These are phyloP conservation scores for Candida adriatica DNA, from an alignment of 805 yeast species.

Conservation along the genomic window DNA sequence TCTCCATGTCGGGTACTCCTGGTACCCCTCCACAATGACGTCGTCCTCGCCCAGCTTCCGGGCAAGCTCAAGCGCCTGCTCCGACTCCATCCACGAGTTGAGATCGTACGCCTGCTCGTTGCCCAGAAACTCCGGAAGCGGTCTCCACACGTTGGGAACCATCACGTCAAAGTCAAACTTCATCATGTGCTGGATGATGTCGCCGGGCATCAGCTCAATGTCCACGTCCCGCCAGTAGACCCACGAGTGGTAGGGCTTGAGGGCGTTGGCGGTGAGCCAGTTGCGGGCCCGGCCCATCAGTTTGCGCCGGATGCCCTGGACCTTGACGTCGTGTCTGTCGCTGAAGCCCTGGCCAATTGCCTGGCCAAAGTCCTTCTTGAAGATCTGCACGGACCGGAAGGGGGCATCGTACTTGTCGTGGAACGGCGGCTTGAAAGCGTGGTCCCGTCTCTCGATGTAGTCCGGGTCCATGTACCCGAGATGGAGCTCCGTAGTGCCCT, in stretches of 20 bases:
- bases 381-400: slow-evolving; percentile 74
- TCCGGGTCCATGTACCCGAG: slow-evolving; percentile 62
- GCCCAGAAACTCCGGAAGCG: slow-evolving; percentile 86
- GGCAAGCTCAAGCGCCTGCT: slow-evolving; percentile 65
- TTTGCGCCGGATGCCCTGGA: slow-evolving; percentile 78
- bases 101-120: slow-evolving; percentile 92
- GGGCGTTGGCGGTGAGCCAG: slow-evolving; percentile 69
- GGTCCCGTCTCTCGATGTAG: slow-evolving; percentile 49
- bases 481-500: slow-evolving; percentile 56
- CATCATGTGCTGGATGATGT: slow-evolving; percentile 71
- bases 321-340: slow-evolving; percentile 79
- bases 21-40: slow-evolving; percentile 84
- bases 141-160: slow-evolving; percentile 94
- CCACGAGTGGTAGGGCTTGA: slow-evolving; percentile 84
- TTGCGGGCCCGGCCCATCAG: slow-evolving; percentile 84
- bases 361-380: slow-evolving; percentile 78
- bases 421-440: slow-evolving; percentile 59
- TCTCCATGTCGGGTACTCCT: slow-evolving; percentile 82
- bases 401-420: slow-evolving; percentile 59
- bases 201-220: slow-evolving; percentile 74
- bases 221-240: slow-evolving; percentile 90
- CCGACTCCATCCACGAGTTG: slow-evolving; percentile 93
- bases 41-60: slow-evolving; percentile 64
- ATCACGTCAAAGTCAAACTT: slow-evolving; percentile 61
- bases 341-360: slow-evolving; percentile 78